Conservation (phyloP, 208 protist species). For the Wallacemonas sp. region DNA sequence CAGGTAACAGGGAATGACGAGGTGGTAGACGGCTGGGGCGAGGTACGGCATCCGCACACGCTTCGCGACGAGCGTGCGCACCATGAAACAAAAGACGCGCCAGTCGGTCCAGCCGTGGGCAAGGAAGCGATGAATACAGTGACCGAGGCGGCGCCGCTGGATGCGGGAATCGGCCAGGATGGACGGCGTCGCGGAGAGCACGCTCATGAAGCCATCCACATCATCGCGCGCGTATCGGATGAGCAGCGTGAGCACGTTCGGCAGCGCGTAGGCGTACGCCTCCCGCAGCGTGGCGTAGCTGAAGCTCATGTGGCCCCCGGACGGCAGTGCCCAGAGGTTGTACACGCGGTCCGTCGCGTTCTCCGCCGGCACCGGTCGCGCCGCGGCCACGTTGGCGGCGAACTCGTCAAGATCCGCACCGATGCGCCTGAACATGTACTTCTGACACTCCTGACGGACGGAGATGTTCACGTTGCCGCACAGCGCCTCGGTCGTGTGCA, state of each 20-base stretch:
- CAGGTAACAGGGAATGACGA: slow-evolving; percentile 5
- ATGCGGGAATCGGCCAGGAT: neutral
- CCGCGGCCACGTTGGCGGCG: neutral
- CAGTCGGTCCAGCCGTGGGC: slow-evolving; percentile 10
- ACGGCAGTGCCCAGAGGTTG: neutral
- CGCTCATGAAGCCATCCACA: neutral
- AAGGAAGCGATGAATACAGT: slow-evolving; percentile 9
- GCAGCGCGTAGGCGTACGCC: slow-evolving; percentile 12
- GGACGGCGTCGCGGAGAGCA: slow-evolving; percentile 1
- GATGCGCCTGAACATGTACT: neutral
- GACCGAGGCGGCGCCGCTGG: neutral
- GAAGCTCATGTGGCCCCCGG: neutral
- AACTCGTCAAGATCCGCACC: neutral
- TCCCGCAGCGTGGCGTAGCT: neutral
- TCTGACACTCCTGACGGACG: neutral
- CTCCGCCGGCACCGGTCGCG: neutral
- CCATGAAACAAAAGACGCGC: slow-evolving; percentile 11
- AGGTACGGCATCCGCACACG: slow-evolving; percentile 7
- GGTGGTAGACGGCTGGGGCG: neutral
- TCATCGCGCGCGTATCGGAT: neutral
- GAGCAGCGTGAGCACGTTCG: slow-evolving; percentile 6
- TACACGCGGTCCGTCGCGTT: neutral
- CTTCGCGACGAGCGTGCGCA: slow-evolving; percentile 1
- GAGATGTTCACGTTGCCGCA: slow-evolving; percentile 8
- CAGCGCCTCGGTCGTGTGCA: slow-evolving; percentile 5